phyloP scores from a whole-genome alignment of 192 early-diverging fungal species.

The Mortierella antarctica region DNA sequence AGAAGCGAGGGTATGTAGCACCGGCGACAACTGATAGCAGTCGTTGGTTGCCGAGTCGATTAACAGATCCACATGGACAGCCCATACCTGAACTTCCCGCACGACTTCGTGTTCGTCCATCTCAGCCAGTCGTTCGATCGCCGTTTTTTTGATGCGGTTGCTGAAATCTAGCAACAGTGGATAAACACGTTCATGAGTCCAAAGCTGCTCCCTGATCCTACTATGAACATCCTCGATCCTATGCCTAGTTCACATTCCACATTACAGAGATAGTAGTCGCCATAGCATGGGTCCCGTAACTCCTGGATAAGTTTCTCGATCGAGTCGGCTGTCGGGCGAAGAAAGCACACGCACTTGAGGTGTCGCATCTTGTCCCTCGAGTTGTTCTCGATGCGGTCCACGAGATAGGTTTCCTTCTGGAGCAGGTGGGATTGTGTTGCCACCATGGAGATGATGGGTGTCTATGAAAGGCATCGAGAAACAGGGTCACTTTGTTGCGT shows the following conservation, averaged over 20 bases:
- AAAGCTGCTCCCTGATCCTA: neutral
- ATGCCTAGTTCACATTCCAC: neutral
- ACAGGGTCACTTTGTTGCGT: constrained; percentile 9
- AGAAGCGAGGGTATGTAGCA: too few relatives aligned
- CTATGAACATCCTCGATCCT: neutral
- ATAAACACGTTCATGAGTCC: neutral
- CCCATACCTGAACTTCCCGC: constrained; percentile 87
- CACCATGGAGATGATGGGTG: constrained; percentile 93
- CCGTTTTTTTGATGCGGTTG: constrained; percentile 92
- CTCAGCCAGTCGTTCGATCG: constrained; percentile 94
- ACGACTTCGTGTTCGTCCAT: constrained; percentile 95
- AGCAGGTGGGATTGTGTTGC: constrained; percentile 94
- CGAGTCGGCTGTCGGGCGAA: constrained; percentile 86
- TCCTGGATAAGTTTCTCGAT: constrained; percentile 91
- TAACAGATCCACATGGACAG: neutral
- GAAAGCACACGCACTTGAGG: constrained; percentile 94
- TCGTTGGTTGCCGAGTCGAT: too few relatives aligned
- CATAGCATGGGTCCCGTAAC: constrained; percentile 90
- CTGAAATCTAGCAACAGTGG: constrained; percentile 77
- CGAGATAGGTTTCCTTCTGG: constrained; percentile 92
- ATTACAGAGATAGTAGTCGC: constrained; percentile 95
- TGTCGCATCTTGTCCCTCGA: constrained; percentile 93
- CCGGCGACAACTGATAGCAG: too few relatives aligned
- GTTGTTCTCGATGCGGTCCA: constrained; percentile 91
- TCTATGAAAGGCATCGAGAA: constrained; percentile 63